Base-by-base conservation (phyloP, 192 early-diverging fungal species). In the Allomyces javanicus region DNA sequence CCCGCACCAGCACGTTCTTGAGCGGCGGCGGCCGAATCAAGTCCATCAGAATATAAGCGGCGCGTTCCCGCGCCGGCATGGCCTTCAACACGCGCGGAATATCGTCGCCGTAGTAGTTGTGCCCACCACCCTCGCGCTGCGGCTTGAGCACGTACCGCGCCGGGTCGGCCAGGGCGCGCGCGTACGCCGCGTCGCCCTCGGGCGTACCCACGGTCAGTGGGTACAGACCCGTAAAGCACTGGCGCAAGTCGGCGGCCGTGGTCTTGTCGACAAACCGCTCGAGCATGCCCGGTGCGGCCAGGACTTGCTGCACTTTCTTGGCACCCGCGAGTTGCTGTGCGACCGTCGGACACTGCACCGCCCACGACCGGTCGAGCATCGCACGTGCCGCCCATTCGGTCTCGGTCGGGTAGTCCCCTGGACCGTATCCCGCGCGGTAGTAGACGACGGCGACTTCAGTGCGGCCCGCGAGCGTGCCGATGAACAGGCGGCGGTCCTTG, bases 11-110 rank as follows among this genome's bases (percentile, higher is more conserved):
- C 10, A 88, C 67, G 66, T 85, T 92, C 24, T 79, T 77, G 43
- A 88, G 74, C 7, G 76, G 75, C 2, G 91, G 90, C 19, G 89
- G 85, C n/a, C 81, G 73, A 66, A 98, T 98, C 11, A 96, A 74
- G 64, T 96, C 93, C 96, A 98, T 98, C 14, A 98, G 73, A 66
- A 98, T 98, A 67, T 88, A 94, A 0, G 87, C 91, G 68, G 82
- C 85, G 14, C 87, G 77, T 69, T 91, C 89, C 50, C 83, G 72
- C 23, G 67, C 72, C 3, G 79, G 71, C 61, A 96, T 62, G 23
- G 70, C 70, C 10, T 65, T 61, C 5, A 98, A 67, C 9, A 72
- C 67, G 10, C 24, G 64, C 1, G 83, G 80, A 67, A 98, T 90
- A 68, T 96, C 90, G 21, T 80, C 71, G 19, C 90, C 87, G 69